Base-by-base conservation (phyloP, 202 grass and related monocot species). In the Setaria italica region DNA sequence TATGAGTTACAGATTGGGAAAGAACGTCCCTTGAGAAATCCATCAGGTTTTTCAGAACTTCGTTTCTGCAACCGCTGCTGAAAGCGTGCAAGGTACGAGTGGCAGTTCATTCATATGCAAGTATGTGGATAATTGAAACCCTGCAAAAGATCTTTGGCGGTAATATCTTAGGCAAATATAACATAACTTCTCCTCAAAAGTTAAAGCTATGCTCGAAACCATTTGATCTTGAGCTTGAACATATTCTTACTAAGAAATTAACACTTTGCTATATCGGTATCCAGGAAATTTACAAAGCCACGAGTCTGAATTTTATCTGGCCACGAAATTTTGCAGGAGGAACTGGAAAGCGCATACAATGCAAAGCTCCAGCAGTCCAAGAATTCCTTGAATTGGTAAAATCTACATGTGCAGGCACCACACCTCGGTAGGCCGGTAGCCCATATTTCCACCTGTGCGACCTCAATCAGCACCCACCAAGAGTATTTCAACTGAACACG, bases 41-140 rank as follows among this genome's bases (percentile, higher is more conserved):
- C 6, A 78, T 97, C 57, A 84, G 77, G 25, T 87, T 89, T 72
- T 97, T 97, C 77, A 80, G 89, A 88, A 88, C 91, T 51, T 92
- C 76, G 7, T 97, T 98, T 47, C 65, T 95, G 80, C 84, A 92
- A 3, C 91, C 93, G 29, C 41, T 95, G 88, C 71, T 92, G 65
- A 98, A 95, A 94, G 87, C 90, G 65, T 98, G 96, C 90, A 98
- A 94, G 91, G 95, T 98, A 85, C 5, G 39, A 14, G 17, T 25
- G 45, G 15, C 29, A 25, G 4, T 11, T 1, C 9, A 70, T 71
- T 42, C 55, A 59, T 35, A 42, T n/a, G 14, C 8, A 66, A 68
- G n/a, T n/a, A 33, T 55, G 55, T 51, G 39, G 6, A 41, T 41
- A 41, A 62, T 59, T 13, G 15, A 57, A 68, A 9, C 29, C 12